Base-by-base conservation (phyloP, 164 flowering plant genomes). In the Kingdonia uniflora region DNA sequence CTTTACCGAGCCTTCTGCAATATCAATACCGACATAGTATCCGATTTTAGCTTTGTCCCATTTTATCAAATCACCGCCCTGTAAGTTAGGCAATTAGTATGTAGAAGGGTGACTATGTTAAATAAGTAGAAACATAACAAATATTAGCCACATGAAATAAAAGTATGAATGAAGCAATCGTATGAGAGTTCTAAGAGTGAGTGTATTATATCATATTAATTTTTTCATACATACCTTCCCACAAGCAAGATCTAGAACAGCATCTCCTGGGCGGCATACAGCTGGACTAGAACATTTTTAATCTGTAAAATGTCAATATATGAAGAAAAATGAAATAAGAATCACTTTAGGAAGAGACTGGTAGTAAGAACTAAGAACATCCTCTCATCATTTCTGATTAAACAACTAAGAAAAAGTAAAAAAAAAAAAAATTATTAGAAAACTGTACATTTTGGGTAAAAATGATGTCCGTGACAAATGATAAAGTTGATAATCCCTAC, bases 61-160 rank as follows among this genome's bases (percentile, higher is more conserved):
- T 74, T 92, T 88, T 63, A 92, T 88, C 49, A 92, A 80, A 65
- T 92, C 99, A 55, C 99, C 99, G 56, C 97, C 99, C 98, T 87
- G 55, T 52, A 16, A 16, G 56, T 52, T 19, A 19, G 35, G 35
- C 4, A 29, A 3, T 29, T 29, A 29, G 35, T 29, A 29, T 29
- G 8, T 29, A 29, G 4, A 29, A 29, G 8, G 35, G 35, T 29
- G 35, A 8, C 35, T 4, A 29, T 29, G 8, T 29, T 3, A 29
- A 41, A 49, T 4, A n/a, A n/a, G n/a, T n/a, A n/a, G n/a, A n/a
- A 15, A 8, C 47, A 48, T 38, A 16, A n/a, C 46, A 14, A 54
- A n/a, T 19, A 35, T 23, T 49, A 54, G 22, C 11, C 22, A n/a
- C n/a, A n/a, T n/a, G n/a, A n/a, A n/a, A n/a, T n/a, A 45, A 14